Base-by-base conservation (phyloP, 1,139 yeast species). In the Magnusiomyces tetraspermus region DNA sequence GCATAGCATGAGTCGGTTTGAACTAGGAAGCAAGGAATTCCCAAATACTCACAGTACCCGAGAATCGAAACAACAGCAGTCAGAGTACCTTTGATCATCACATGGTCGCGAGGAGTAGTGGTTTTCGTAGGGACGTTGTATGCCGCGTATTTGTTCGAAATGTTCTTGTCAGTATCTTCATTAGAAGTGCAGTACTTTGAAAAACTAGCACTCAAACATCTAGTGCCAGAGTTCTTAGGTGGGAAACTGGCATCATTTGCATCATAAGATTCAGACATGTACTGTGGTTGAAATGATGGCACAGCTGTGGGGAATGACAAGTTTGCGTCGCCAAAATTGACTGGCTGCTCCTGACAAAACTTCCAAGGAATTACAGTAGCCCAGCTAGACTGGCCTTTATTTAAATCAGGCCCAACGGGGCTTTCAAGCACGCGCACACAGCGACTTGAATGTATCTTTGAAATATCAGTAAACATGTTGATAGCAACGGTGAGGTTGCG, bases 321-420 rank as follows among this genome's bases (percentile, higher is more conserved):
- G 5, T 33, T 33, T 8, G 4, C 38, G 10, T 33, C 38, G n/a
- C 17, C n/a, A 15, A 15, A 6, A n/a, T n/a, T n/a, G n/a, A n/a
- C n/a, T n/a, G n/a, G n/a, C 17, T 33, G 17, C 17, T 33, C 17
- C 17, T 33, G 10, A 8, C 17, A 17, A 6, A 43, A 30, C 28
- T 43, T 43, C 46, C 46, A 43, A 5, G 46, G 46, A 13, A 43
- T 30, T 3, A 30, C 46, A n/a, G 33, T 43, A 2, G 46, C 36
- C 46, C 46, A 43, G 36, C 33, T 30, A 15, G 23, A 17, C 10
- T 26, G 46, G 46, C 33, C 33, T 22, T 43, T 30, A n/a, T 43
- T 26, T 15, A 30, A 28, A 43, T 38, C 42, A 15, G 42, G 42
- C 42, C 21, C 42, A 6, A 43, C 22, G 8, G 21, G 33, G 21